These are phyloP conservation scores for Haplographium delicatum DNA, from an alignment of 495 filamentous ascomycete species.

Conservation along the genomic window DNA sequence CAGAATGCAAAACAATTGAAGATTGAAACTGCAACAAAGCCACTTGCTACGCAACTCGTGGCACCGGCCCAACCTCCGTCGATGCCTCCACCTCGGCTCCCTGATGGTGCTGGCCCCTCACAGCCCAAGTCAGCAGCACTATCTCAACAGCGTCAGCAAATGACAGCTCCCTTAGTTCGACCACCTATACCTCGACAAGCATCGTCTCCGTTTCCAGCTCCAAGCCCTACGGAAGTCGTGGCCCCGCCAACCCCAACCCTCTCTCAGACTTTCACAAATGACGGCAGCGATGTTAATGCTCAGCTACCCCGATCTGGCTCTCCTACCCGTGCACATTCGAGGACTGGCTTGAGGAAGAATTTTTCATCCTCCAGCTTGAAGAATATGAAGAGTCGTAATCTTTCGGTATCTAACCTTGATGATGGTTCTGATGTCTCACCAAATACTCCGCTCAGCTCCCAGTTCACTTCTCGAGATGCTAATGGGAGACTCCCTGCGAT, in stretches of 20 bases:
- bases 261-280: constrained; percentile 35
- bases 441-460: constrained; percentile 64
- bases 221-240: constrained; percentile 19
- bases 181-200: constrained; percentile 22
- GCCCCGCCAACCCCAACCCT: constrained; percentile 31
- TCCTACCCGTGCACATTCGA: constrained; percentile 23
- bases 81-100: constrained; percentile 26
- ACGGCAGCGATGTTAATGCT: constrained; percentile 37
- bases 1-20: constrained; percentile 75
- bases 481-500: constrained; percentile 40
- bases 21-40: constrained; percentile 68
- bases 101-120: constrained; percentile 17
- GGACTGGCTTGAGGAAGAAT: constrained; percentile 63
- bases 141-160: constrained; percentile 7
- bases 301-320: constrained; percentile 35
- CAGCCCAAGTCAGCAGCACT: constrained; percentile 27
- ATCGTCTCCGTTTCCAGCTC: constrained; percentile 19
- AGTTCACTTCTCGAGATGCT: constrained; percentile 51
- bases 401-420: constrained; percentile 67
- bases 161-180: background rate
- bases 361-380: constrained; percentile 75
- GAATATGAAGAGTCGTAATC: constrained; percentile 61
- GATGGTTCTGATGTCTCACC: constrained; percentile 66
- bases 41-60: constrained; percentile 15
- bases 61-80: constrained; percentile 27